Evolutionary conservation across 805 yeast genomes (phyloP), one percentile per base, ranked within the genome.

Genomic region (Wickerhamomyces silvicola): DNA sequence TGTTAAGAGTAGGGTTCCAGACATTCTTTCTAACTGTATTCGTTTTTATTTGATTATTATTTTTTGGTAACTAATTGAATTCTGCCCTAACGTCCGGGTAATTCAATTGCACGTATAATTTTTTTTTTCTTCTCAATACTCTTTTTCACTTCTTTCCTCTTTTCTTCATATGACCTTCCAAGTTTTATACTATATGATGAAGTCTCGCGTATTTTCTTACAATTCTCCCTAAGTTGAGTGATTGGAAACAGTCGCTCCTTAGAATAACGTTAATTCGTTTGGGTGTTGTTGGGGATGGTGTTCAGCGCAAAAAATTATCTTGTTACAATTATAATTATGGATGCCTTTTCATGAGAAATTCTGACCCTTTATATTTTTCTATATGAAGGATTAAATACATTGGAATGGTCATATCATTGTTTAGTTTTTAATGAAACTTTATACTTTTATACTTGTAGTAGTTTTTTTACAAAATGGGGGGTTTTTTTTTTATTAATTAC

Each of bases 131-230:
- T 16, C 7, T 17, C 30, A 22, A 12, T 14, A 7, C 13, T 24
- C 14, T 20, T 30, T 26, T 21, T 16, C 5, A 3, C 10, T 15
- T 18, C 18, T 18, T 30, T 24, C n/a, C n/a, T n/a, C 39, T 10
- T 22, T 35, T 42, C 47, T 31, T 41, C 30, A 35, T 36, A 39
- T 27, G 45, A 48, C 56, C 56, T 51, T 51, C 56, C 56, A 50
- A 51, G 56, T 51, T 51, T 51, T 50, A 50, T 42, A 48, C 53
- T 47, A 42, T 37, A 48, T 51, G 56, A 51, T 51, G 56, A 51
- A 51, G 33, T 50, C 56, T 51, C 53, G 54, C 50, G 54, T 48
- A 22, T 41, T 24, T 27, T 24, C 47, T 32, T 36, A 50, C 50
- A 44, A 49, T 44, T 43, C 51, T 37, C 48, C 53, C 40, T 27